Evolutionary conservation across 2,329 filamentous ascomycete genomes (phyloP).

Genomic region (Colletotrichum tropicicola): DNA sequence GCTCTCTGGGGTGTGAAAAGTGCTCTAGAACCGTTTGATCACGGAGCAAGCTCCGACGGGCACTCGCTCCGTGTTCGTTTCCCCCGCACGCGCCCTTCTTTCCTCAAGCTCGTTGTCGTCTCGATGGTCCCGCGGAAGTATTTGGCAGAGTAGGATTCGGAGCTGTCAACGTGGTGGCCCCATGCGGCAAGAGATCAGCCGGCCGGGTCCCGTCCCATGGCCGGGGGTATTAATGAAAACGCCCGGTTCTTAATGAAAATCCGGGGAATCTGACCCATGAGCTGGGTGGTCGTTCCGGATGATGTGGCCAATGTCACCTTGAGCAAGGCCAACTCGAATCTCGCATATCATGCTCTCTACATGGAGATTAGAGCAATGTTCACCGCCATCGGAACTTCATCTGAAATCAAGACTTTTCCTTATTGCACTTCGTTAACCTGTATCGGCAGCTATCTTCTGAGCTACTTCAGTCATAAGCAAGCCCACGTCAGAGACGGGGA

Average conservation of each 20-base stretch:
- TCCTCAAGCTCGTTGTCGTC: background rate
- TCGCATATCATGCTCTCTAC: no score
- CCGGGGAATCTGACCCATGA: no score
- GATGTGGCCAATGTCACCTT: no score
- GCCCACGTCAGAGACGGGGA: constrained; percentile 2
- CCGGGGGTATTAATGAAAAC: background rate
- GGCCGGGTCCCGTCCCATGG: no score
- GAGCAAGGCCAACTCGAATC: no score
- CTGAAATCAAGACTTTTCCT: constrained; percentile 14
- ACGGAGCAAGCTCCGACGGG: background rate
- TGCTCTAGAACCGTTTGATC: background rate
- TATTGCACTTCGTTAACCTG: constrained; percentile 7
- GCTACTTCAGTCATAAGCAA: constrained; percentile 1
- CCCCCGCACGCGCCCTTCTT: no score
- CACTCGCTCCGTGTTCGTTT: background rate
- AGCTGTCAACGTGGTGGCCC: background rate
- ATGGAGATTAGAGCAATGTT: background rate
- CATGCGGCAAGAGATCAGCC: background rate
- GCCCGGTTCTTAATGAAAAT: no score
- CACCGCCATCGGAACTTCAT: background rate
- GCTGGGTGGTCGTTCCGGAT: no score
- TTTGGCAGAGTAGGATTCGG: constrained; percentile 5
- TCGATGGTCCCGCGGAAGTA: background rate
- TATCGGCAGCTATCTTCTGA: background rate
- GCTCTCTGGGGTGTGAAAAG: background rate